These are phyloP conservation scores for Tagetes patula DNA, from an alignment of 129 eudicot species.

Conservation along the genomic window DNA sequence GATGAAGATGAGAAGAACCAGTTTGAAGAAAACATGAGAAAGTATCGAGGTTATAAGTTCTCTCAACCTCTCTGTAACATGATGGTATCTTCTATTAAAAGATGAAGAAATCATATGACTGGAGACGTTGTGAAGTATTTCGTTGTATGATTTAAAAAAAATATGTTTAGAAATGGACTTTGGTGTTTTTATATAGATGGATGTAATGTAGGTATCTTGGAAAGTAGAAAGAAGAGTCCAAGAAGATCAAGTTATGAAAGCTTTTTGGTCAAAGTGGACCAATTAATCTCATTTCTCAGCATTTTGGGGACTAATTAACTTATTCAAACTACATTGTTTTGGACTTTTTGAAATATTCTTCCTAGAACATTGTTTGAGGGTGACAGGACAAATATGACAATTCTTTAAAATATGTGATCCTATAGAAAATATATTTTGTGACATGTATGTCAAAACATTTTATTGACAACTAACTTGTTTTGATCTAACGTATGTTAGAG, in stretches of 20 bases:
- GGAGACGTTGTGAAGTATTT: not conserved
- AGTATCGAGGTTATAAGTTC: conserved; percentile 31
- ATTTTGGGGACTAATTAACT: conserved; percentile 8
- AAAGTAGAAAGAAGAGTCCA: conserved; percentile 23
- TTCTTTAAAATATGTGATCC: not conserved
- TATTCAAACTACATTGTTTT: not conserved
- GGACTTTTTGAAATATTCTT: not conserved
- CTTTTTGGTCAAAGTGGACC: conserved; percentile 27
- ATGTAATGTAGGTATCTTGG: not conserved
- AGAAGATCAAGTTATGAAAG: conserved; percentile 26
- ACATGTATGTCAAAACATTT: not conserved
- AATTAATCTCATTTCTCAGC: not conserved
- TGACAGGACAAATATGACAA: conserved; percentile 11
- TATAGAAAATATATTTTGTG: not conserved
- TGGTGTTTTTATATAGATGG: conserved; percentile 17
- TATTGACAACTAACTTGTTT: too few species aligned
- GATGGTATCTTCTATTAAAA: conserved; percentile 2
- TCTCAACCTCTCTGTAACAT: conserved; percentile 7
- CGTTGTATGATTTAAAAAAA: not conserved
- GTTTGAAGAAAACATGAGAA: conserved; percentile 24
- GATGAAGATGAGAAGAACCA: conserved; percentile 22
- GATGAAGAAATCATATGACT: conserved; percentile 11
- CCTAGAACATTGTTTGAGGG: not conserved
- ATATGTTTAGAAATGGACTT: not conserved
- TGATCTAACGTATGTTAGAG: too few species aligned